Base-by-base conservation (phyloP, 2,329 filamentous ascomycete genomes). In the Metarhizium rileyi region DNA sequence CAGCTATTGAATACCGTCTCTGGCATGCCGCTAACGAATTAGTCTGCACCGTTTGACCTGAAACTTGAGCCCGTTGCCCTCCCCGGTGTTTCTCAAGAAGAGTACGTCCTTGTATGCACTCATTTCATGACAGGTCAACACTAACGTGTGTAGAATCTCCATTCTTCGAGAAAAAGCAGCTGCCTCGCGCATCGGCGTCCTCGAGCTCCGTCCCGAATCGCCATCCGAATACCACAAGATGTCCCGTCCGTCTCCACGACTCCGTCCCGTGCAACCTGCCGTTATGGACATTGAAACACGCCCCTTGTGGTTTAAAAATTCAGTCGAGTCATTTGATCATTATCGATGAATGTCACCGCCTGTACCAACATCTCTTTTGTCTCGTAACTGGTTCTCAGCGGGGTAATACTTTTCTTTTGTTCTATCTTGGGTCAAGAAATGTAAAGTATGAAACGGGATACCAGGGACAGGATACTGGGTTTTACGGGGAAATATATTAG, bases 21-120 rank as follows among this genome's bases (percentile, higher is more conserved):
- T 30, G 18, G 20, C 25, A 7, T 47, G 36, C 6, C 9, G 25
- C 40, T 52, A 28, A 52, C 48, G 7, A 18, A 22, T 23, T 52
- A 81, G 78, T 81, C 77, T 46, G 72, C 72, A 9, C 79, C 79
- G 0, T 83, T 78, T 63, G 70, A 81, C 61, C 75, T 81, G 58
- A 75, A 76, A 59, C 73, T 72, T 51, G 76, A 79, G 58, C 65
- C 70, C n/a, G 67, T 75, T 38, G 65, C 64, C 41, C 65, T 82
- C 14, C 76, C 77, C 2, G 79, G 78, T 36, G 67, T 81, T 40
- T 75, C 74, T 43, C 70, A 78, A 55, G 76, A 81, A 56, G 77
- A 83, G 78, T 81, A 71, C 63, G 77, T 68, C 28, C 2, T 27
- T n/a, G n/a, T n/a, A n/a, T n/a, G 27, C n/a, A 41, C 14, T 27